Percentiles rank a stretch among this genome's conserved stretches.
Conservation (phyloP, 2,329 filamentous ascomycete species). For the Lachnellula hyalina region DNA sequence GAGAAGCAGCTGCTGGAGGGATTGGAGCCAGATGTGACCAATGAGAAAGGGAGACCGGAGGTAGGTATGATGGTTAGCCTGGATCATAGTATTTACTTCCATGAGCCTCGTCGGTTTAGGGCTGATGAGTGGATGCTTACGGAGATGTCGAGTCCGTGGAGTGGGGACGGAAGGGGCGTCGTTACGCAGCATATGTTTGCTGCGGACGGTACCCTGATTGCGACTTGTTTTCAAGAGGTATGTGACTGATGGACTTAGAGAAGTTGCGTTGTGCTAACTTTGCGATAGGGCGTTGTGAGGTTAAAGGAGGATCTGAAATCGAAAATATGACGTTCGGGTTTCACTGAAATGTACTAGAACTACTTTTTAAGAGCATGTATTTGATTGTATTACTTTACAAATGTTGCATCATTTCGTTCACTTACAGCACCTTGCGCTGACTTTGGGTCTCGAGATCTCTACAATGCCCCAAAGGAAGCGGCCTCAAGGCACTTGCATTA, state of each 20-base stretch:
- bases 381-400: no score
- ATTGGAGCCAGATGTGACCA: background rate
- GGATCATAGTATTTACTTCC: conserved; percentile 69
- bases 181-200: conserved; percentile 71
- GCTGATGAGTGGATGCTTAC: conserved; percentile 74
- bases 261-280: conserved; percentile 2
- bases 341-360: no score
- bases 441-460: no score
- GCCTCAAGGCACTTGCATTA: no score
- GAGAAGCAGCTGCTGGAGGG: conserved; percentile 16
- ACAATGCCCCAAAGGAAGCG: no score
- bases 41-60: conserved; percentile 39
- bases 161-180: conserved; percentile 69
- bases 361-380: no score
- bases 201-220: conserved; percentile 65
- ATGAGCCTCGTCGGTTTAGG: conserved; percentile 51
- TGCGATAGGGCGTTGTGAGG: conserved; percentile 27
- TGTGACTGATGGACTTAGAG: background rate
- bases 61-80: conserved; percentile 83
- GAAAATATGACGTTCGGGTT: background rate
- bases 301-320: conserved; percentile 19
- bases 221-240: conserved; percentile 75
- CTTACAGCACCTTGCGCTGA: no score
- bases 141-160: conserved; percentile 78
- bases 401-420: no score